Conservation (phyloP, 2,329 filamentous ascomycete genomes). For the Fusarium humuli region DNA sequence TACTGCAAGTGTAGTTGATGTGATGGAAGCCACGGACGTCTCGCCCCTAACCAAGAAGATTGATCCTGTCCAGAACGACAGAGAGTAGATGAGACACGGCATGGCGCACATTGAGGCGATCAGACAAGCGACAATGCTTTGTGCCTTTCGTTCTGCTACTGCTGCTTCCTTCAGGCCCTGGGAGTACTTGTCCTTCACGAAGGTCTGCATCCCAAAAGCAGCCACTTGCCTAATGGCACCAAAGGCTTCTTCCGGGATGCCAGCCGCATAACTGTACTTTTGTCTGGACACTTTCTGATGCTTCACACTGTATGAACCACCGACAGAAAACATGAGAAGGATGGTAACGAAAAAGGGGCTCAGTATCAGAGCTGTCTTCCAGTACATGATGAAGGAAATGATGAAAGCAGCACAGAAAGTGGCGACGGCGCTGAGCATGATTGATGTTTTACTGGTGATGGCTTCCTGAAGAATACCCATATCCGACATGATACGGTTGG, state of each 20-base stretch:
- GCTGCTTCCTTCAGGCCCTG: slow-evolving; percentile 69
- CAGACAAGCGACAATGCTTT: slow-evolving; percentile 64
- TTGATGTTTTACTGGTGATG: slow-evolving; percentile 81
- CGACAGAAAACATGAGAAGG: slow-evolving; percentile 73
- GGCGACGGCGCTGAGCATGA: slow-evolving; percentile 75
- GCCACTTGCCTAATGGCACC: slow-evolving; percentile 3
- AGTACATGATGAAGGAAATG: slow-evolving; percentile 84
- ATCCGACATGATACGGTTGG: slow-evolving; percentile 75
- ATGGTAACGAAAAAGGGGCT: slow-evolving; percentile 80
- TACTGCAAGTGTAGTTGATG: background rate
- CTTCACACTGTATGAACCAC: slow-evolving; percentile 76
- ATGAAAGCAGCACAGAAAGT: slow-evolving; percentile 85
- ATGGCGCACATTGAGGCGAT: slow-evolving; percentile 81
- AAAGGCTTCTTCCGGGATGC: slow-evolving; percentile 45
- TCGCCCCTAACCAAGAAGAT: slow-evolving; percentile 84
- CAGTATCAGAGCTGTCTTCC: slow-evolving; percentile 85
- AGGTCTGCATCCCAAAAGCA: slow-evolving; percentile 2
- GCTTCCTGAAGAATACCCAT: slow-evolving; percentile 87
- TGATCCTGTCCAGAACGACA: slow-evolving; percentile 53
- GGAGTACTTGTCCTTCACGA: slow-evolving; percentile 81
- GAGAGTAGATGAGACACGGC: slow-evolving; percentile 11
- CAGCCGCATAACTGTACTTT: slow-evolving; percentile 80
- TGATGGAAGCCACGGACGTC: background rate
- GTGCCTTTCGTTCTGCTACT: slow-evolving; percentile 3
- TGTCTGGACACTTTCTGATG: slow-evolving; percentile 77